These are phyloP conservation scores for Kazachstania kunashirensis DNA, from an alignment of 805 yeast genomes.

Conservation along the genomic window DNA sequence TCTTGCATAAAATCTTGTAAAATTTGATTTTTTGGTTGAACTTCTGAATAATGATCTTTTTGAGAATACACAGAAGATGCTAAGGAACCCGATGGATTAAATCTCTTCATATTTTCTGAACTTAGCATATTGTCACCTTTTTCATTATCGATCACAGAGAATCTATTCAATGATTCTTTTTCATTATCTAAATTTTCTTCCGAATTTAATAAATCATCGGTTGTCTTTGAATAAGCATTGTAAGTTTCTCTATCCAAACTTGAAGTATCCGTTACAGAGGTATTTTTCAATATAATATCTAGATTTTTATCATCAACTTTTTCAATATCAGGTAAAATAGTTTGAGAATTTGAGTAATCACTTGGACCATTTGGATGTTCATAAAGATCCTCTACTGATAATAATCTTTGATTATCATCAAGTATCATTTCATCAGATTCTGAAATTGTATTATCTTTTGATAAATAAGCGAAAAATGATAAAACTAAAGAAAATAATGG, in stretches of 20 bases:
- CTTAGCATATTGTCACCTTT: background rate
- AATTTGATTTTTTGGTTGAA: conserved; percentile 14
- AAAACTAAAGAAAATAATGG: conserved; percentile 44
- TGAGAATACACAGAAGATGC: conserved; percentile 18
- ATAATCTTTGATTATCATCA: conserved; percentile 4
- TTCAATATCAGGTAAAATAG: conserved; percentile 9
- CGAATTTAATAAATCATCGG: background rate
- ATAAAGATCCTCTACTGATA: conserved; percentile 1
- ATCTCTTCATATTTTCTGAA: background rate
- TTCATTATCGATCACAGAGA: conserved; percentile 18
- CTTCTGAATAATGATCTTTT: conserved; percentile 9
- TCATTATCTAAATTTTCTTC: conserved; percentile 5
- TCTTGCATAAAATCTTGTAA: conserved; percentile 19
- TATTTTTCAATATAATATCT: background rate
- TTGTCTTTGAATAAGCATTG: background rate
- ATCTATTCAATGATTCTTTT: conserved; percentile 10
- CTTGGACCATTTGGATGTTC: background rate
- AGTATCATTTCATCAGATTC: conserved; percentile 7
- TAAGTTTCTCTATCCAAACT: conserved; percentile 6
- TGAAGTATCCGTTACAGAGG: conserved; percentile 7
- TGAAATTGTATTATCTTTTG: conserved; percentile 2
- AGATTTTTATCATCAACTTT: background rate
- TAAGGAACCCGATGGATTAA: conserved; percentile 12
- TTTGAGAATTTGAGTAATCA: conserved; percentile 1
- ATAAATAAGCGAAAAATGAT: conserved; percentile 34